These are phyloP conservation scores for Leptographium radiaticola DNA, from an alignment of 2,329 filamentous ascomycete species.

Conservation along the genomic window DNA sequence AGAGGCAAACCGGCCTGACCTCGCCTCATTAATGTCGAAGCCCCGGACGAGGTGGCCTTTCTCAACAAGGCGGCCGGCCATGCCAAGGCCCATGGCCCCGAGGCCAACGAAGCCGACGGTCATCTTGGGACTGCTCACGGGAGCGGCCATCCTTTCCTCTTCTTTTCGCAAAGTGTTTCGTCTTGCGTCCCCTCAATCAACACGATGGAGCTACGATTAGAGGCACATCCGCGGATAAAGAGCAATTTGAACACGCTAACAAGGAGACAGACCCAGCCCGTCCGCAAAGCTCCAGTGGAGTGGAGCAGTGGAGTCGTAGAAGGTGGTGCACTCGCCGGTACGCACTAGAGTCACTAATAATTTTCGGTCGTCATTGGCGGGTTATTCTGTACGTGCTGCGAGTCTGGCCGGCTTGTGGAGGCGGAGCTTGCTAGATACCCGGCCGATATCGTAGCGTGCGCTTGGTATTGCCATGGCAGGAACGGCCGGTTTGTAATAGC, in stretches of 20 bases:
- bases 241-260: background rate
- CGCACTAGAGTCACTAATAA: background rate
- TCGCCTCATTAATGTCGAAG: slow-evolving; percentile 55
- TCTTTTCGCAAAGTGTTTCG: too few species aligned
- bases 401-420: background rate
- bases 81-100: slow-evolving; percentile 69
- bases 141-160: background rate
- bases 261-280: too few species aligned
- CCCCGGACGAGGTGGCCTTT: slow-evolving; percentile 53
- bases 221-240: background rate
- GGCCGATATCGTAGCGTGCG: background rate
- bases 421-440: background rate
- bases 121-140: background rate
- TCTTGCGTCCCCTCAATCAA: too few species aligned
- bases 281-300: background rate
- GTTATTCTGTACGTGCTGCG: too few species aligned
- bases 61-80: slow-evolving; percentile 60
- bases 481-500: background rate
- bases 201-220: background rate
- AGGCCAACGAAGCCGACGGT: slow-evolving; percentile 52
- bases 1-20: slow-evolving; percentile 48
- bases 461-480: background rate
- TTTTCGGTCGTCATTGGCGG: background rate
- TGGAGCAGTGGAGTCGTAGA: background rate
- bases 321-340: background rate